These are phyloP conservation scores for Haplosporangium sp. DNA, from an alignment of 371 early-diverging fungal genomes.

Conservation along the genomic window DNA sequence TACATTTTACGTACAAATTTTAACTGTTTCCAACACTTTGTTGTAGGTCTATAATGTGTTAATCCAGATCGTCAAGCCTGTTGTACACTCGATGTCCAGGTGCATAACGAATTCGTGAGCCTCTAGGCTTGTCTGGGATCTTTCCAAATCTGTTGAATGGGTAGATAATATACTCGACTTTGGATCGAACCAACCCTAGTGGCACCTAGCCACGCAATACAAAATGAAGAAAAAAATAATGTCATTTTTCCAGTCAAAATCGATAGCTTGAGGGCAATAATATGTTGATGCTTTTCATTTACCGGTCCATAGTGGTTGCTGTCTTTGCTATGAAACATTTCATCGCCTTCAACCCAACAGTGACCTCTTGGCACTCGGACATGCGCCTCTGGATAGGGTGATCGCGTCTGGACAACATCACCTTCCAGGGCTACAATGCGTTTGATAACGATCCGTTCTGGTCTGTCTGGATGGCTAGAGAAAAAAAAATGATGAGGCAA, in stretches of 20 bases:
- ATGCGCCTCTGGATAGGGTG: constrained; percentile 48
- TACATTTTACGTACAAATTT: too few species aligned
- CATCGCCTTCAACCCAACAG: constrained; percentile 95
- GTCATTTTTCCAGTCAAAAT: not conserved
- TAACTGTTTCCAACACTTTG: too few species aligned
- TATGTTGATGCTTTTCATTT: constrained; percentile 26
- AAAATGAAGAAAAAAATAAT: not conserved
- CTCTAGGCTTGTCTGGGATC: constrained; percentile 35
- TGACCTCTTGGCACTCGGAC: constrained; percentile 86
- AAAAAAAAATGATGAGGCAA: not conserved
- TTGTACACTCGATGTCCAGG: constrained; percentile 50
- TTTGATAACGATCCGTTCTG: constrained; percentile 79
- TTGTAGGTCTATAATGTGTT: not conserved
- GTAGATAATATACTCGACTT: constrained; percentile 37
- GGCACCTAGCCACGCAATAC: constrained; percentile 23
- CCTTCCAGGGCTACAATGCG: constrained; percentile 88
- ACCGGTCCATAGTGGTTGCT: constrained; percentile 90
- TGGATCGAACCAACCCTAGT: constrained; percentile 33
- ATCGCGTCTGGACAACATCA: constrained; percentile 79
- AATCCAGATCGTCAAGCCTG: constrained; percentile 22
- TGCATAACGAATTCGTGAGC: constrained; percentile 38
- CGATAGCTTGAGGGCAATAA: too few species aligned
- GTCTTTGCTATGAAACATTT: constrained; percentile 85
- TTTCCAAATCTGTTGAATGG: constrained; percentile 45
- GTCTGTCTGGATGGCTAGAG: constrained; percentile 78